Conservation (phyloP, 2,329 filamentous ascomycete genomes). For the Aplosporella prunicola region DNA sequence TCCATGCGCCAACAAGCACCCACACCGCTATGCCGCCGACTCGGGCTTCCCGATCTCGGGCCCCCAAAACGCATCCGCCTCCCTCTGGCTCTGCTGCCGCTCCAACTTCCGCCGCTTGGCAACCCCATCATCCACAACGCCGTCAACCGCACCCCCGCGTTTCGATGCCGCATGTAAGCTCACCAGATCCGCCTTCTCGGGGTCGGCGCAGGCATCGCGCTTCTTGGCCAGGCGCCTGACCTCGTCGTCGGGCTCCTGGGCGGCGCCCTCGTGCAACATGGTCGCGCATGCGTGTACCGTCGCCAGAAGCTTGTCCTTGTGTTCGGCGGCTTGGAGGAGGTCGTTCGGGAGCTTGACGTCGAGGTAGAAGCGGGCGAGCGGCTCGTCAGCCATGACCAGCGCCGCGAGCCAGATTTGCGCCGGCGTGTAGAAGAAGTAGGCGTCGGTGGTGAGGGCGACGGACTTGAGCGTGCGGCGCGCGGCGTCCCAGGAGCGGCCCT, state of each 20-base stretch:
- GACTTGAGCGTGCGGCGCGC: constrained; percentile 35
- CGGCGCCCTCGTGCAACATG: constrained; percentile 25
- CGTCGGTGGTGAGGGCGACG: constrained; percentile 78
- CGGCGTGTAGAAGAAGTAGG: constrained; percentile 93
- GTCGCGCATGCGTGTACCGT: constrained; percentile 31
- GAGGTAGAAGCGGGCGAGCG: constrained; percentile 44
- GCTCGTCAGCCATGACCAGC: constrained; percentile 63
- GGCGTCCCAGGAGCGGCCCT: constrained; percentile 61
- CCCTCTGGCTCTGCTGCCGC: constrained; percentile 35
- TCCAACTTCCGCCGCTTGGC: constrained; percentile 37
- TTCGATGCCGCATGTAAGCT: constrained; percentile 56
- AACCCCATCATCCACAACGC: constrained; percentile 31
- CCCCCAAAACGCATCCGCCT: constrained; percentile 39
- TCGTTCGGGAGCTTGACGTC: constrained; percentile 30
- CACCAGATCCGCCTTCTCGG: constrained; percentile 63
- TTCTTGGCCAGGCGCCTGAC: constrained; percentile 49
- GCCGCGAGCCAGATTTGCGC: constrained; percentile 88
- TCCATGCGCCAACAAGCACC: too few species aligned
- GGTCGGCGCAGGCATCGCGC: constrained; percentile 63
- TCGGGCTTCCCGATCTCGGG: constrained; percentile 21
- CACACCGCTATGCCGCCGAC: too few species aligned
- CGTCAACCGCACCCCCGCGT: constrained; percentile 22
- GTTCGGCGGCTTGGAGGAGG: constrained; percentile 14
- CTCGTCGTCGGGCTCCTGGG: constrained; percentile 34
- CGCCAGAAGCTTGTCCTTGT: constrained; percentile 26